Percentiles rank a stretch among this genome's conserved stretches.
Evolutionary conservation across 1,284 basidiomycete genomes (phyloP).

Genomic region (Macrocystidia cucumis): DNA sequence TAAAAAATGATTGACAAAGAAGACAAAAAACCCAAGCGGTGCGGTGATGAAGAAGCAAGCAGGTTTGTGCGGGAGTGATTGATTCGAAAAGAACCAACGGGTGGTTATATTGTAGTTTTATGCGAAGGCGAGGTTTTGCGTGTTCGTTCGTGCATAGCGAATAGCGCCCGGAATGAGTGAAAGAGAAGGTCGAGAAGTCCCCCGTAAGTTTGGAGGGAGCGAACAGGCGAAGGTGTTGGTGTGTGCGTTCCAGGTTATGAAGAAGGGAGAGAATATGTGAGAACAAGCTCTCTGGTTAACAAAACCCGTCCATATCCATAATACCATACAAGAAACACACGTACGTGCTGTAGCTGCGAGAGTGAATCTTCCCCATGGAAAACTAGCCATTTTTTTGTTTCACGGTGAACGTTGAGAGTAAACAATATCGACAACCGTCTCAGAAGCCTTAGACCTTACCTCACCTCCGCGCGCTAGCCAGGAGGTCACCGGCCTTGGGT

Average conservation of each 20-base stretch:
- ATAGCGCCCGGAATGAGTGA: constrained; percentile 1
- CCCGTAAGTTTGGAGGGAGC: not conserved
- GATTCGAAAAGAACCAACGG: too few species aligned
- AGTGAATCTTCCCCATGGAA: constrained; percentile 47
- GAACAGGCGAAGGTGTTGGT: constrained; percentile 8
- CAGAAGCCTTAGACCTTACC: constrained; percentile 1
- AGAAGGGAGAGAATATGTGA: constrained; percentile 9
- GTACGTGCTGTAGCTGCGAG: constrained; percentile 37
- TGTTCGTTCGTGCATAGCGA: too few species aligned
- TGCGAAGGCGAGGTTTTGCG: too few species aligned
- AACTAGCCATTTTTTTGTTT: constrained; percentile 23
- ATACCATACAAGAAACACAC: constrained; percentile 19
- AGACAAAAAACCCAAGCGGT: too few species aligned
- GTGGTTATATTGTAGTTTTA: too few species aligned
- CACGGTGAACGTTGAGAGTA: constrained; percentile 6
- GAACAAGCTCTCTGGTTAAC: constrained; percentile 6
- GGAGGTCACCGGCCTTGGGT: too few species aligned
- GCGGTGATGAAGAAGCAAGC: too few species aligned
- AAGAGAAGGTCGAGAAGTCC: constrained; percentile 1
- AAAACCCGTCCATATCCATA: not conserved
- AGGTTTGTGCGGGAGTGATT: too few species aligned
- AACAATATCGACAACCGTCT: constrained; percentile 13
- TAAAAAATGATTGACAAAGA: too few species aligned
- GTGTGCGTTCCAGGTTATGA: constrained; percentile 5
- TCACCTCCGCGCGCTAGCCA: too few species aligned